Percentiles rank a stretch among this genome's conserved stretches.
Evolutionary conservation across 148 eudicot genomes (phyloP).

Genomic region (Amaranthus cruentus): DNA sequence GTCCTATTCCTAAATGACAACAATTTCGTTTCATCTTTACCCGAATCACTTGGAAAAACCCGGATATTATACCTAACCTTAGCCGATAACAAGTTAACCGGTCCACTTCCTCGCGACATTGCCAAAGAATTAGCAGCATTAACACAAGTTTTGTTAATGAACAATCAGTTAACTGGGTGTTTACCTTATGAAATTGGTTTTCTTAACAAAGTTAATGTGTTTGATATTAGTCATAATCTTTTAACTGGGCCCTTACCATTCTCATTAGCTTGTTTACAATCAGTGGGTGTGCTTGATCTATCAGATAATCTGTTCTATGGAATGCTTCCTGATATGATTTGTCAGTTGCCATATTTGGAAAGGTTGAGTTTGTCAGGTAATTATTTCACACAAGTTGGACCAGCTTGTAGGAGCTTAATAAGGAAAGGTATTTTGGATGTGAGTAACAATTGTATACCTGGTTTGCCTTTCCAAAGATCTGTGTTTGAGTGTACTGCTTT

Average conservation of each 20-base stretch:
- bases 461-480: conserved; percentile 30
- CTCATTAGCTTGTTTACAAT: conserved; percentile 29
- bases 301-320: conserved; percentile 31
- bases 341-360: conserved; percentile 28
- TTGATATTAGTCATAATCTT: conserved; percentile 31
- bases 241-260: conserved; percentile 32
- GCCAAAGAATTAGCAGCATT: conserved; percentile 24
- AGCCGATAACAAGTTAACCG: conserved; percentile 37
- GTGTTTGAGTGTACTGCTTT: conserved; percentile 29
- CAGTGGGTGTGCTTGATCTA: conserved; percentile 23
- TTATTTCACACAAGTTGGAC: conserved; percentile 35
- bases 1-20: conserved; percentile 40
- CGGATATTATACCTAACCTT: conserved; percentile 37
- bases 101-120: conserved; percentile 32
- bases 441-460: conserved; percentile 32
- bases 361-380: conserved; percentile 28
- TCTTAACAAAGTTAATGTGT: conserved; percentile 29
- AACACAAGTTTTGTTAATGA: conserved; percentile 28
- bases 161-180: conserved; percentile 39
- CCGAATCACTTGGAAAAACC: conserved; percentile 21
- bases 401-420: conserved; percentile 27
- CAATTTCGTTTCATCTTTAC: conserved; percentile 29
- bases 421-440: conserved; percentile 27
- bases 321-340: conserved; percentile 37
- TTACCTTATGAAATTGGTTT: conserved; percentile 37